phyloP scores from a whole-genome alignment of 768 basidiomycete genomes.

The Pleurotus djamor region DNA sequence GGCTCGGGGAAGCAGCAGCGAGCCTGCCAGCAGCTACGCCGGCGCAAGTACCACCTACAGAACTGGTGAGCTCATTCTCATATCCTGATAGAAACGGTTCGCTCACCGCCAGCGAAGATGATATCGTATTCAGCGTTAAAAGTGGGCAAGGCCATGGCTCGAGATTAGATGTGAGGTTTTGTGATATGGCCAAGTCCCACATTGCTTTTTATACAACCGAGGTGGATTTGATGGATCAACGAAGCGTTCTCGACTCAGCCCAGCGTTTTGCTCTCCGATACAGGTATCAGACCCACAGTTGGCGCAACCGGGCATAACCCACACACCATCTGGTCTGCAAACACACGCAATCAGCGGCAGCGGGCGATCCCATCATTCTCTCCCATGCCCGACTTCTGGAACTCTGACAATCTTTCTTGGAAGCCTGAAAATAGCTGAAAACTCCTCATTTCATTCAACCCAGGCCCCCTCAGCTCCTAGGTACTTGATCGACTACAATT shows the following conservation, averaged over 20 bases:
- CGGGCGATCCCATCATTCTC: not conserved
- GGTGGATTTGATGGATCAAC: not conserved
- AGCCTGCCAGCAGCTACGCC: constrained; percentile 24
- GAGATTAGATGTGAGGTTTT: not conserved
- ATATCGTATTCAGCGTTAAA: constrained; percentile 2
- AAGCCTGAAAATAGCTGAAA: not conserved
- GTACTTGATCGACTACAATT: not conserved
- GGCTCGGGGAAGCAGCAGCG: constrained; percentile 18
- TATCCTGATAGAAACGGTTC: not conserved
- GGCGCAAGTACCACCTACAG: constrained; percentile 20
- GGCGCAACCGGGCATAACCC: not conserved
- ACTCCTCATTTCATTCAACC: not conserved
- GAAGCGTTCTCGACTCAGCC: not conserved
- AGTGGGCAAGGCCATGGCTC: not conserved
- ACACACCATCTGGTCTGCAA: not conserved
- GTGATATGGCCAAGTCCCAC: not conserved
- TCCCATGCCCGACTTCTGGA: not conserved
- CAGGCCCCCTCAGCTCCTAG: not conserved
- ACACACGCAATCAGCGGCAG: not conserved
- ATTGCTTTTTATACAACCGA: not conserved
- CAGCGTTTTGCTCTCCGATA: not conserved
- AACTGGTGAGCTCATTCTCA: not conserved
- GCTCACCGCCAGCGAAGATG: constrained; percentile 5
- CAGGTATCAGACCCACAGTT: not conserved
- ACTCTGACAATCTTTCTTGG: not conserved